These are phyloP conservation scores for Yamadazyma ubonensis DNA, from an alignment of 805 yeast genomes.

Conservation along the genomic window DNA sequence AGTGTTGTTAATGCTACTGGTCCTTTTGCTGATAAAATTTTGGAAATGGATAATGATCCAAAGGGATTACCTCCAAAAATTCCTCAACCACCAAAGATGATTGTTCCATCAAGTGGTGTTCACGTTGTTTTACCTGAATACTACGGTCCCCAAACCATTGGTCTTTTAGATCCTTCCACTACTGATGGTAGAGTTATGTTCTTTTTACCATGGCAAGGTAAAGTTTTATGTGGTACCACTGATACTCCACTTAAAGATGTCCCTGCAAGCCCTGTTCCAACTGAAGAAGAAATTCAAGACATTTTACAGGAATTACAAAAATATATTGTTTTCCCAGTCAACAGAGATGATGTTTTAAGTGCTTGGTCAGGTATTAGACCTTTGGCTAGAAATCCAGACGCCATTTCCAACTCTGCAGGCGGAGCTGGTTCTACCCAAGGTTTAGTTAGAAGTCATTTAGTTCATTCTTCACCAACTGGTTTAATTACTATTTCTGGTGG, in stretches of 20 bases:
- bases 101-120: constrained; percentile 92
- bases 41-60: constrained; percentile 81
- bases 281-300: constrained; percentile 85
- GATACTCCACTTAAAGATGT: constrained; percentile 78
- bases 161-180: constrained; percentile 87
- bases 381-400: constrained; percentile 86
- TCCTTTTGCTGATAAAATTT: constrained; percentile 79
- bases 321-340: constrained; percentile 84
- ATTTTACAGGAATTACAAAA: constrained; percentile 84
- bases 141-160: constrained; percentile 85
- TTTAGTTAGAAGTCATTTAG: constrained; percentile 84
- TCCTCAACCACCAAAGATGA: constrained; percentile 65
- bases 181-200: constrained; percentile 96
- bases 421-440: constrained; percentile 68
- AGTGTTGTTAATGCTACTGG: constrained; percentile 91
- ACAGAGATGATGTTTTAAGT: constrained; percentile 85
- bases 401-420: constrained; percentile 49
- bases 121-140: constrained; percentile 90
- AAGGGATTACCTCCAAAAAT: constrained; percentile 60
- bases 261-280: constrained; percentile 77
- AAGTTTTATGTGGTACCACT: constrained; percentile 94
- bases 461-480: constrained; percentile 69
- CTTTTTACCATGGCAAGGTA: constrained; percentile 97
- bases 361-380: constrained; percentile 99
- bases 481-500: constrained; percentile 93